phyloP scores from a whole-genome alignment of 352 stramenopile species.

The Pythium brachiatum region DNA sequence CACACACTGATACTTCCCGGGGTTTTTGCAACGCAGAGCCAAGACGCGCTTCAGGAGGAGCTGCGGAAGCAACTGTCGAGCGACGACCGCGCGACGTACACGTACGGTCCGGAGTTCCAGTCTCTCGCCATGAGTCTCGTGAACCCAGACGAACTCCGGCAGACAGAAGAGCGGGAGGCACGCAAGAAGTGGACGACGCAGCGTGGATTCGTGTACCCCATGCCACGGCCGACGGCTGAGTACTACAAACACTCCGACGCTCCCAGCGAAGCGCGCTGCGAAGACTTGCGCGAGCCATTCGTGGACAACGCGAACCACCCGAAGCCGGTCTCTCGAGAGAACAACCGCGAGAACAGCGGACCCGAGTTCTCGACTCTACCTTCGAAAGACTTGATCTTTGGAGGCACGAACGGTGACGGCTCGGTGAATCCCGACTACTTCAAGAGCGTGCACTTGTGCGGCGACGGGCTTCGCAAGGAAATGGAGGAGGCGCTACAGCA shows the following conservation, averaged over 20 bases:
- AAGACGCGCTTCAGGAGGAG: conserved; percentile 82
- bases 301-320: conserved; percentile 80
- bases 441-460: conserved; percentile 81
- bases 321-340: conserved; percentile 51
- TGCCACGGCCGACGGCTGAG: conserved; percentile 54
- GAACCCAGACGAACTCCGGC: conserved; percentile 57
- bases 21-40: conserved; percentile 40
- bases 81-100: conserved; percentile 70
- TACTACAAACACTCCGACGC: conserved; percentile 70
- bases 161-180: conserved; percentile 42
- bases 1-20: no score
- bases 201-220: conserved; percentile 87
- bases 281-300: conserved; percentile 82
- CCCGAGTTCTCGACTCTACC: conserved; percentile 77
- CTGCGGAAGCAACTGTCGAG: conserved; percentile 59
- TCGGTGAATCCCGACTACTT: conserved; percentile 76
- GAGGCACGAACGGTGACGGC: conserved; percentile 73
- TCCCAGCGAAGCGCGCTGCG: conserved; percentile 72
- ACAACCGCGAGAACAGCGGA: conserved; percentile 15
- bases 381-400: conserved; percentile 88
- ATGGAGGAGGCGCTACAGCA: conserved; percentile 67
- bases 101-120: conserved; percentile 87
- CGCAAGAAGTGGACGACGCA: conserved; percentile 80
- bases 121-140: conserved; percentile 82
- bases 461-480: conserved; percentile 68